Conservation (phyloP, 352 stramenopile species). For the Phytophthora hibernalis region DNA sequence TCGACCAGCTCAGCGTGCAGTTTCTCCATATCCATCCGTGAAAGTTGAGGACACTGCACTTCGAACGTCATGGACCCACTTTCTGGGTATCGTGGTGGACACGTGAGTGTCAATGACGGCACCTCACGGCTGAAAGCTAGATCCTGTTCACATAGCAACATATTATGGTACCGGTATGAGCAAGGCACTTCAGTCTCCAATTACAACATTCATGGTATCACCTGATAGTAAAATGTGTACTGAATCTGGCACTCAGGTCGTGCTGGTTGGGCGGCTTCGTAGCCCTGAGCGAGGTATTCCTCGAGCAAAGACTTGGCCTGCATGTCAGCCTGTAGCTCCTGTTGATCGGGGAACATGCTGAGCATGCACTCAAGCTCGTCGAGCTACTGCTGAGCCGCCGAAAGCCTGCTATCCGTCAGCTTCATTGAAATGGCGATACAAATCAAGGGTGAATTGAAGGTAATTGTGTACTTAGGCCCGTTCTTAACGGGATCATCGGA, state of each 20-base stretch:
- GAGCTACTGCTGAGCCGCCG: slow-evolving; percentile 46
- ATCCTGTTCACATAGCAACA: slow-evolving; percentile 20
- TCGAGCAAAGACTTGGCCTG: slow-evolving; percentile 35
- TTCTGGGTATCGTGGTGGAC: slow-evolving; percentile 50
- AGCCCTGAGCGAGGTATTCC: slow-evolving; percentile 12
- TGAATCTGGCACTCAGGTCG: slow-evolving; percentile 29
- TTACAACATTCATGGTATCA: slow-evolving; percentile 13
- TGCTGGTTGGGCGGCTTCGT: not conserved
- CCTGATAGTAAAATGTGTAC: slow-evolving; percentile 61
- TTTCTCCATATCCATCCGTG: slow-evolving; percentile 44
- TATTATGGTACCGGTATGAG: slow-evolving; percentile 6
- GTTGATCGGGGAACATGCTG: slow-evolving; percentile 67
- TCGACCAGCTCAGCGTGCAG: slow-evolving; percentile 47
- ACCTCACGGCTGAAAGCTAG: slow-evolving; percentile 29
- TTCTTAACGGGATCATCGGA: too few species aligned
- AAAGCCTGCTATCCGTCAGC: slow-evolving; percentile 6
- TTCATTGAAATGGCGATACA: not conserved
- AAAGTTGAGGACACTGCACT: slow-evolving; percentile 59
- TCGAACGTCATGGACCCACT: slow-evolving; percentile 43
- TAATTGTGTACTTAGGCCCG: slow-evolving; percentile 15
- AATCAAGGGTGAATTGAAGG: not conserved
- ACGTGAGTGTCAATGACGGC: slow-evolving; percentile 58
- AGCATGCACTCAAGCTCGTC: slow-evolving; percentile 82
- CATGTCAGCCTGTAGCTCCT: slow-evolving; percentile 55
- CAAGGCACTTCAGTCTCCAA: not conserved